These are phyloP conservation scores for Cyphellophora europaea DNA, from an alignment of 2,329 filamentous ascomycete species.

Conservation along the genomic window DNA sequence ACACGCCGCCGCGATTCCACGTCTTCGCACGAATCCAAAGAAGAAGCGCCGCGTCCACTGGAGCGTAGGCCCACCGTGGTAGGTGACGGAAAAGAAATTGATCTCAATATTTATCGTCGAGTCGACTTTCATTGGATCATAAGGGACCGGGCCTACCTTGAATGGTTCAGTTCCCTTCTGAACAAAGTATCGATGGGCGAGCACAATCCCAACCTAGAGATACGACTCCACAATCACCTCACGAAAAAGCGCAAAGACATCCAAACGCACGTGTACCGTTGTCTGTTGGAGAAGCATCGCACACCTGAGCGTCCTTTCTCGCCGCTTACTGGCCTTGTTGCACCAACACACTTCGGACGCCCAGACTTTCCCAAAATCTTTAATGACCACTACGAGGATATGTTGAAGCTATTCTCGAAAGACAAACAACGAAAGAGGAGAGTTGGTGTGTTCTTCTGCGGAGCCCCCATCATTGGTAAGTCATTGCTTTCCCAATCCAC, in stretches of 20 bases:
- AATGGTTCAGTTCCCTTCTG: conserved; percentile 44
- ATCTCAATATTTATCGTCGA: conserved; percentile 30
- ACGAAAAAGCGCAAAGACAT: conserved; percentile 46
- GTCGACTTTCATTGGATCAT: conserved; percentile 55
- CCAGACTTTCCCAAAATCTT: conserved; percentile 46
- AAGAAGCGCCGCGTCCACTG: not conserved
- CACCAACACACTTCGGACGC: conserved; percentile 45
- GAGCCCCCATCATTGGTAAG: conserved; percentile 46
- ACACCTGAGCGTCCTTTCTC: conserved; percentile 43
- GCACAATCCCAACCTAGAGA: conserved; percentile 34
- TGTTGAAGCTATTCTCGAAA: conserved; percentile 28
- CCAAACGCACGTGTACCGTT: conserved; percentile 46
- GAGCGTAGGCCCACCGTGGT: not conserved
- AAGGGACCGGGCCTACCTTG: conserved; percentile 45
- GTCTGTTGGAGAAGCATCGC: conserved; percentile 48
- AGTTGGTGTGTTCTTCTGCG: conserved; percentile 50
- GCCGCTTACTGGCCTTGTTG: conserved; percentile 28
- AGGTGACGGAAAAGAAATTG: not conserved
- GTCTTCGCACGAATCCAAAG: conserved; percentile 3
- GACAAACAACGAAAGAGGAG: conserved; percentile 21
- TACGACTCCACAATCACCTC: conserved; percentile 48
- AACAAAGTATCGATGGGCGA: conserved; percentile 30
- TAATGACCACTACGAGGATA: conserved; percentile 45
- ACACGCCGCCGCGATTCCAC: conserved; percentile 6
- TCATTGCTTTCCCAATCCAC: too few relatives aligned